These are phyloP conservation scores for Torulaspora delbrueckii DNA, from an alignment of 805 yeast species.

Conservation along the genomic window DNA sequence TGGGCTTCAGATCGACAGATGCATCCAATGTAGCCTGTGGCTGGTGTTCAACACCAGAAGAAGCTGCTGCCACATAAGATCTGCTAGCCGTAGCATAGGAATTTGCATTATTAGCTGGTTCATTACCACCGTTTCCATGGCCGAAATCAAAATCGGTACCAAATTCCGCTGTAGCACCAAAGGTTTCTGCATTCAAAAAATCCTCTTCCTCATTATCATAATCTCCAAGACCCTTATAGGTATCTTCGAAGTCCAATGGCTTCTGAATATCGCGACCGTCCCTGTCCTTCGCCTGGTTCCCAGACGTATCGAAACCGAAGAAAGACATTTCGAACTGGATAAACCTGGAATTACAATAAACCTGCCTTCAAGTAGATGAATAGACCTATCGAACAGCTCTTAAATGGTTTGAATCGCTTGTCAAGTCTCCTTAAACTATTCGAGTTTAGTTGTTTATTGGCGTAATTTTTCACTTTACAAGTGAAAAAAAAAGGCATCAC, in stretches of 20 bases:
- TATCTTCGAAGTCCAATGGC: constrained; percentile 73
- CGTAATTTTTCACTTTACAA: background rate
- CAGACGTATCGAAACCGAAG: constrained; percentile 34
- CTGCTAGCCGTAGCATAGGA: constrained; percentile 34
- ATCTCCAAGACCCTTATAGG: constrained; percentile 77
- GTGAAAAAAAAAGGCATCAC: constrained; percentile 5
- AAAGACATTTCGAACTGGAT: constrained; percentile 28
- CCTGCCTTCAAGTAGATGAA: background rate
- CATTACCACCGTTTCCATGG: constrained; percentile 19
- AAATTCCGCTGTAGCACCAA: constrained; percentile 31
- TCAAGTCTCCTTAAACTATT: background rate
- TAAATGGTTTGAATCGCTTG: background rate
- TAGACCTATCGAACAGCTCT: background rate
- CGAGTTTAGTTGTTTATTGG: background rate
- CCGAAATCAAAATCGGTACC: constrained; percentile 38
- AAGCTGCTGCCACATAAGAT: constrained; percentile 28
- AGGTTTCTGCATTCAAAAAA: constrained; percentile 34
- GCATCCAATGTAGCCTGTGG: constrained; percentile 19
- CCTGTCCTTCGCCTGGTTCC: constrained; percentile 4
- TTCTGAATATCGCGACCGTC: constrained; percentile 13
- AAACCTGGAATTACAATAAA: background rate
- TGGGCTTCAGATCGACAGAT: constrained; percentile 48
- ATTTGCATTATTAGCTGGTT: constrained; percentile 31
- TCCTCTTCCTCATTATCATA: constrained; percentile 70
- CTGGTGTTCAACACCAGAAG: constrained; percentile 35